Evolutionary conservation across 2,329 filamentous ascomycete species (phyloP), one percentile per base, ranked within the genome.

Genomic region (Venturia effusa): DNA sequence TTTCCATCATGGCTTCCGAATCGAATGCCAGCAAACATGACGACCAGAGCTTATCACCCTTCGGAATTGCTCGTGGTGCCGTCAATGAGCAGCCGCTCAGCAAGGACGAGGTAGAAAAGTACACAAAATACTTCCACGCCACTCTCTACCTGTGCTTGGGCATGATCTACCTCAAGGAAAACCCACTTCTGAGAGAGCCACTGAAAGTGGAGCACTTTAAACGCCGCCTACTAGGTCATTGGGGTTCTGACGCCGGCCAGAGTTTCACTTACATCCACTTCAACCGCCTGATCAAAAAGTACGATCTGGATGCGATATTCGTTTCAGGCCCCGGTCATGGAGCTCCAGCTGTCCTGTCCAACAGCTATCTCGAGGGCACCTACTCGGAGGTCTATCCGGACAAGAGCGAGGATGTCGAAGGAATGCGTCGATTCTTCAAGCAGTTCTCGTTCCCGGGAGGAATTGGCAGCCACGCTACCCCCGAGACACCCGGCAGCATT

Each of bases 261-360:
- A 86, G 88, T 65, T 92, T 92, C 75, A 89, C 88, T 40, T 92
- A 86, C 74, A 89, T 91, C 78, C 88, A 92, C 76, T 88, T 90
- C 80, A 92, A 92, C 75, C 86, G 88, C 40, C 77, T 92, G 65
- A 90, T 92, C 79, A 90, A 88, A 74, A 92, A 91, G 75, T 88
- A 90, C 70, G 83, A 89, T 67, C 77, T 92, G 61, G 81, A 92
- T 70, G 81, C 84, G 37, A 80, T 90, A 68, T 92, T 89, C 72
- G 79, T 92, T 65, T 90, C 87, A 1, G 89, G 89, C 6, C 89
- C 89, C 0, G 89, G 89, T 48, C 89, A 92, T 68, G 89, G 89
- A 64, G 89, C 89, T 1, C 89, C 89, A 0, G 89, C 87, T 7
- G 83, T 92, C 13, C 81, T 92, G 43, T 88, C 88, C 0, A 88